phyloP scores from a whole-genome alignment of 805 yeast genomes.

The Teunomyces kruisii region DNA sequence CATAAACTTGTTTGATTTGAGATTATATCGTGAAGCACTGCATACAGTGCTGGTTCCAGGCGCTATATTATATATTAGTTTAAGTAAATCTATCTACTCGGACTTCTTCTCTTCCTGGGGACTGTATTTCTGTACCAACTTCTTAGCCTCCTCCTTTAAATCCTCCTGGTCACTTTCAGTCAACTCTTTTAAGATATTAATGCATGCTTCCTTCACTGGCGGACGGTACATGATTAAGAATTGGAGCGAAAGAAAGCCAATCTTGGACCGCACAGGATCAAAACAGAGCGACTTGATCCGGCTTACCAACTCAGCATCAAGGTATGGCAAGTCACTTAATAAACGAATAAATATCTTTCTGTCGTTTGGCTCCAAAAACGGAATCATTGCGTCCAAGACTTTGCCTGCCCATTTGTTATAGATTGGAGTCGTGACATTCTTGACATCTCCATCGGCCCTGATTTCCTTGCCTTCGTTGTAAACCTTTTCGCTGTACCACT shows the following conservation, averaged over 20 bases:
- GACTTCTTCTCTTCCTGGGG: not conserved
- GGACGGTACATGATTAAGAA: conserved; percentile 88
- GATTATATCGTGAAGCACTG: no score
- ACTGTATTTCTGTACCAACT: conserved; percentile 47
- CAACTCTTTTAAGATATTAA: conserved; percentile 49
- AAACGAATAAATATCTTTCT: conserved; percentile 77
- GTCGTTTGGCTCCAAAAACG: conserved; percentile 80
- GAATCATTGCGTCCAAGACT: conserved; percentile 75
- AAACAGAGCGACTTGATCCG: conserved; percentile 71
- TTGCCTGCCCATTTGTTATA: conserved; percentile 72
- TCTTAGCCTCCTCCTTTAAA: conserved; percentile 45
- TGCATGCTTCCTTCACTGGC: conserved; percentile 63
- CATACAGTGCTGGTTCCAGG: no score
- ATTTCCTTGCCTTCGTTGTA: conserved; percentile 28
- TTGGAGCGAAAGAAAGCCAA: conserved; percentile 82
- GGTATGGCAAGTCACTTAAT: conserved; percentile 81
- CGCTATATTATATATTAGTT: no score
- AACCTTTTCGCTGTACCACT: conserved; percentile 72
- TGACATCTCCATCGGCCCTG: conserved; percentile 12
- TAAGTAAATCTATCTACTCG: not conserved
- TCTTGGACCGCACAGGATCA: conserved; percentile 78
- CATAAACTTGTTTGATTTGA: no score
- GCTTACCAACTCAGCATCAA: conserved; percentile 60
- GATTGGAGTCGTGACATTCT: conserved; percentile 2
- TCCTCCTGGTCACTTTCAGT: conserved; percentile 47